Evolutionary conservation across 2,329 filamentous ascomycete genomes (phyloP).

Genomic region (Mycosphaerelloides madeirae): DNA sequence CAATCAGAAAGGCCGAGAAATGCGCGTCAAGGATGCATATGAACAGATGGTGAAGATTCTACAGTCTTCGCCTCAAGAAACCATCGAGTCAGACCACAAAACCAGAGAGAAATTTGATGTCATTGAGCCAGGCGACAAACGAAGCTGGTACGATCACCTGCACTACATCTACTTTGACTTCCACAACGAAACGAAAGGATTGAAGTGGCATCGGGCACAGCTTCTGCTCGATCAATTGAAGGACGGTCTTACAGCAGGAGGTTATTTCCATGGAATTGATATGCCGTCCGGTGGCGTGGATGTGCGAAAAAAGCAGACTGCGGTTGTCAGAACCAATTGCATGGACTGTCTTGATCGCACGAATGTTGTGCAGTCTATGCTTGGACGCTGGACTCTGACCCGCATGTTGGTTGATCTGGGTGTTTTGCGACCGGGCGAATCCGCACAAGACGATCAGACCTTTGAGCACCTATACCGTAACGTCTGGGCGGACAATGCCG

Average conservation of each 20-base stretch:
- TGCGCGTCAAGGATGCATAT: slow-evolving; percentile 85
- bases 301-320: slow-evolving; percentile 73
- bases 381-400: slow-evolving; percentile 82
- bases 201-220: slow-evolving; percentile 88
- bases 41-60: slow-evolving; percentile 81
- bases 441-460: slow-evolving; percentile 69
- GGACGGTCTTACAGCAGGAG: slow-evolving; percentile 69
- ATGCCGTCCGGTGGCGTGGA: slow-evolving; percentile 77
- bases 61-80: slow-evolving; percentile 63
- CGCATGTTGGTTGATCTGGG: slow-evolving; percentile 84
- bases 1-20: slow-evolving; percentile 90
- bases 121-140: slow-evolving; percentile 59
- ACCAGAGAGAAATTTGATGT: slow-evolving; percentile 77
- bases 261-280: slow-evolving; percentile 90
- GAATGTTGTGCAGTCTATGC: slow-evolving; percentile 96
- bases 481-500: slow-evolving; percentile 96
- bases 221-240: slow-evolving; percentile 77
- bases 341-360: slow-evolving; percentile 99
- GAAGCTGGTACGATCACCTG: slow-evolving; percentile 70
- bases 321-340: slow-evolving; percentile 94
- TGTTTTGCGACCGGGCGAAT: slow-evolving; percentile 69
- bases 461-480: slow-evolving; percentile 95
- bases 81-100: slow-evolving; percentile 55
- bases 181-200: slow-evolving; percentile 92
- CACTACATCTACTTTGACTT: slow-evolving; percentile 99